These are phyloP conservation scores for Neonectria magnoliae DNA, from an alignment of 2,329 filamentous ascomycete species.

Conservation along the genomic window DNA sequence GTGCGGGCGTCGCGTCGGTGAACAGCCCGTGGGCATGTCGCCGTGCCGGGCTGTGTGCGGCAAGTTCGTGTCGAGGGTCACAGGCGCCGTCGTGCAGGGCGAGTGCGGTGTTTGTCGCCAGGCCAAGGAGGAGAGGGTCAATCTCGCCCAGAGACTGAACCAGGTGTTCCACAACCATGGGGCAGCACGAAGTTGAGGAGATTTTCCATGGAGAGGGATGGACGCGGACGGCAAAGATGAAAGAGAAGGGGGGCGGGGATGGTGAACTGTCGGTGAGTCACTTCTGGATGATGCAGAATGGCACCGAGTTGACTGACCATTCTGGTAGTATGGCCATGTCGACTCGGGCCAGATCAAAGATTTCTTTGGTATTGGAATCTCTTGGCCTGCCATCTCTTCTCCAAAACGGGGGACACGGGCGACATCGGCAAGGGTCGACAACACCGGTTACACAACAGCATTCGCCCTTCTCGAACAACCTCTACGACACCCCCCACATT, in stretches of 20 bases:
- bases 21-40: conserved; percentile 37
- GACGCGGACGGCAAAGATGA: not conserved
- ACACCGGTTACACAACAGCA: not conserved
- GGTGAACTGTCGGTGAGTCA: conserved; percentile 5
- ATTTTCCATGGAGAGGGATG: not conserved
- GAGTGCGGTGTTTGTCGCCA: conserved; percentile 41
- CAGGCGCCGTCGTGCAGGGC: conserved; percentile 34
- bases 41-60: conserved; percentile 39
- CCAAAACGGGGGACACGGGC: not conserved
- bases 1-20: conserved; percentile 39
- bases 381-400: not conserved
- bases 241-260: not conserved
- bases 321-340: not conserved
- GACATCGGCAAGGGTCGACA: not conserved
- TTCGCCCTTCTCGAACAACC: not conserved
- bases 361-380: not conserved
- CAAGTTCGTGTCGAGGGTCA: conserved; percentile 42
- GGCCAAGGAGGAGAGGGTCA: conserved; percentile 34
- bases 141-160: conserved; percentile 35
- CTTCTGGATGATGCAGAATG: conserved; percentile 1
- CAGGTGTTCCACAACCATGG: conserved; percentile 37
- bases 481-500: not conserved
- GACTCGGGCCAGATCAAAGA: not conserved
- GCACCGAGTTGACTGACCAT: conserved; percentile 3
- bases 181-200: conserved; percentile 11